Conservation (phyloP, 345 rosid species). For the Cardiospermum halicacabum region DNA sequence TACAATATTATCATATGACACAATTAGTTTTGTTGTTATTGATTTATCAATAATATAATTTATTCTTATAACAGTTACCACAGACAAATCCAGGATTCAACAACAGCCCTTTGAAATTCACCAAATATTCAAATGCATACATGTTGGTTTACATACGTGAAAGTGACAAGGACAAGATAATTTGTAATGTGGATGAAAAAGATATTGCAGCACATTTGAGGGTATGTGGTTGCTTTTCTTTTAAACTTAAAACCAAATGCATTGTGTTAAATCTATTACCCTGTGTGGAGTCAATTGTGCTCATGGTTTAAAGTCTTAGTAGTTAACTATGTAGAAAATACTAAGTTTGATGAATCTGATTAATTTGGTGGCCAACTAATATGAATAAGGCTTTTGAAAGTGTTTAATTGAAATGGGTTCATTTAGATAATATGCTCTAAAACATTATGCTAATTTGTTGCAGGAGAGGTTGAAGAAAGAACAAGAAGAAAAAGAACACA, state of each 20-base stretch:
- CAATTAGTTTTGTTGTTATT: too few relatives aligned
- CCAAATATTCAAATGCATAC: conserved; percentile 96
- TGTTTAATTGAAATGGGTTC: background rate
- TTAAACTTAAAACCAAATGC: too few relatives aligned
- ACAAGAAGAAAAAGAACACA: conserved; percentile 59
- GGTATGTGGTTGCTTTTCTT: too few relatives aligned
- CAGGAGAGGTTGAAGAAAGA: conserved; percentile 54
- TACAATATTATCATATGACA: conserved; percentile 6
- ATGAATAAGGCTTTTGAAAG: background rate
- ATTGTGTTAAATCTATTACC: too few relatives aligned
- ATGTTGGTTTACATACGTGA: conserved; percentile 98
- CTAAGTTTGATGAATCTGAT: too few relatives aligned
- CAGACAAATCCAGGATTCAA: conserved; percentile 95
- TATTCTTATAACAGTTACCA: conserved; percentile 48
- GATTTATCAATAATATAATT: conserved; percentile 1
- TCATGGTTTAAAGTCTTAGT: too few relatives aligned
- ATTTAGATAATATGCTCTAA: background rate
- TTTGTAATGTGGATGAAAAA: conserved; percentile 93
- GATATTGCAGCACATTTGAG: conserved; percentile 97
- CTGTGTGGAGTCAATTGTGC: too few relatives aligned
- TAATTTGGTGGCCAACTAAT: too few relatives aligned
- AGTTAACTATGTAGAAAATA: too few relatives aligned
- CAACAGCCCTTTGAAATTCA: conserved; percentile 87
- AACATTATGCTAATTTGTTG: conserved; percentile 2
- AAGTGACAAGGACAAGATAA: conserved; percentile 89